A percentile compares a stretch with the other conserved stretches of the same genome.
Evolutionary conservation across 1,284 basidiomycete species (phyloP).

Genomic region (Ganoderma lingzhi): DNA sequence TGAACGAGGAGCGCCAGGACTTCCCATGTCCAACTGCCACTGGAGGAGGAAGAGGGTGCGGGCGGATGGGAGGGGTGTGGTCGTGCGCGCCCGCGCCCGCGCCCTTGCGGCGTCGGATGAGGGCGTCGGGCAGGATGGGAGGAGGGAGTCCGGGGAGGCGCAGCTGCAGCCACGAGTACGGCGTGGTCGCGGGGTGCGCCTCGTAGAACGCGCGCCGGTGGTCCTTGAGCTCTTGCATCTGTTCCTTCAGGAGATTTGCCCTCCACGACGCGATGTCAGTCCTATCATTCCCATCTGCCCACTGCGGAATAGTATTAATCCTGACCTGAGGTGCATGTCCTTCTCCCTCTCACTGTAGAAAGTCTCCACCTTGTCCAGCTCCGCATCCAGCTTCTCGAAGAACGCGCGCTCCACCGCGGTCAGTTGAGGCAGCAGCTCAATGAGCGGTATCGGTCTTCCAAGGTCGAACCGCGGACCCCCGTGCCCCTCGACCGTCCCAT

Average conservation of each 20-base stretch:
- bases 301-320: too few species aligned
- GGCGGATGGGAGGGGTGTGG: conserved; percentile 2
- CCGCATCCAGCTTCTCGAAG: conserved; percentile 76
- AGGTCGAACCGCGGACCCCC: conserved; percentile 23
- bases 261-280: background rate
- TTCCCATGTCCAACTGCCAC: background rate
- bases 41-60: background rate
- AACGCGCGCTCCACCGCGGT: conserved; percentile 72
- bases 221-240: conserved; percentile 78
- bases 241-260: conserved; percentile 58
- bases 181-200: conserved; percentile 25
- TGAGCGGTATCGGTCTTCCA: conserved; percentile 48
- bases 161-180: conserved; percentile 23
- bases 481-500: conserved; percentile 4
- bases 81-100: background rate
- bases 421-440: conserved; percentile 60
- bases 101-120: conserved; percentile 23
- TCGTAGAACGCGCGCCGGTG: conserved; percentile 71
- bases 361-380: conserved; percentile 83
- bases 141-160: conserved; percentile 20
- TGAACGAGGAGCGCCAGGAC: conserved; percentile 8
- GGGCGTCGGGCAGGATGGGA: conserved; percentile 22
- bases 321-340: conserved; percentile 60
- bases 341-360: conserved; percentile 84
- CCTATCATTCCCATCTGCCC: too few species aligned